Percentiles rank a stretch among this genome's conserved stretches.
phyloP scores from a whole-genome alignment of 1,284 basidiomycete species.

The Wolfiporia cocos region DNA sequence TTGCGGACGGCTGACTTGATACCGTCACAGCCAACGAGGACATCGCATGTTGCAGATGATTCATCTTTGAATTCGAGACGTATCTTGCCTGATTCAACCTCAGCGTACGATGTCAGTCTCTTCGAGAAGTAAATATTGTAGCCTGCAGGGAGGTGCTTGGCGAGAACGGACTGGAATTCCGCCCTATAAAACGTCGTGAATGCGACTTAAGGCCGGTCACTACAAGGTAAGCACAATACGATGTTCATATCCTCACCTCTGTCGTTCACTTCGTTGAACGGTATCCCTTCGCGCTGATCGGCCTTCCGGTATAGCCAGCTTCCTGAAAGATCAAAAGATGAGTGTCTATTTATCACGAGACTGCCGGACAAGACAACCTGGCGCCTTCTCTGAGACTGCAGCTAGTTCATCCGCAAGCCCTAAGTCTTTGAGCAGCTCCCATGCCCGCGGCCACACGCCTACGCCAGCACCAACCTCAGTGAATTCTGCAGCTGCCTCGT shows the following conservation, averaged over 20 bases:
- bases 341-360: too few relatives aligned
- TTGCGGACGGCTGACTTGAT: conserved; percentile 40
- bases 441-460: conserved; percentile 29
- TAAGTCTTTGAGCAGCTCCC: conserved; percentile 26
- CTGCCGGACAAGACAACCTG: background rate
- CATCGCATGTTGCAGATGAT: conserved; percentile 30
- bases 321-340: too few relatives aligned
- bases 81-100: conserved; percentile 10
- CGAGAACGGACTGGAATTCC: conserved; percentile 34
- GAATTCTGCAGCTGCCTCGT: conserved; percentile 30
- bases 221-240: too few relatives aligned
- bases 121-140: conserved; percentile 33
- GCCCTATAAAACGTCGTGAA: conserved; percentile 35
- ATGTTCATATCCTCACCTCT: too few relatives aligned
- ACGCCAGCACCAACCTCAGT: conserved; percentile 32
- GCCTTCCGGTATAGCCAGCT: background rate
- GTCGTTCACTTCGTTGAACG: too few relatives aligned
- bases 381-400: background rate
- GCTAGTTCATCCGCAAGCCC: conserved; percentile 6
- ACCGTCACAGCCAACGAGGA: conserved; percentile 42
- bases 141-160: conserved; percentile 26
- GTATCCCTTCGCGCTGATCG: background rate
- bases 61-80: conserved; percentile 32
- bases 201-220: too few relatives aligned
- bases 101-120: conserved; percentile 28